Conservation (phyloP, 768 basidiomycete species). For the Tremella yokohamensis region DNA sequence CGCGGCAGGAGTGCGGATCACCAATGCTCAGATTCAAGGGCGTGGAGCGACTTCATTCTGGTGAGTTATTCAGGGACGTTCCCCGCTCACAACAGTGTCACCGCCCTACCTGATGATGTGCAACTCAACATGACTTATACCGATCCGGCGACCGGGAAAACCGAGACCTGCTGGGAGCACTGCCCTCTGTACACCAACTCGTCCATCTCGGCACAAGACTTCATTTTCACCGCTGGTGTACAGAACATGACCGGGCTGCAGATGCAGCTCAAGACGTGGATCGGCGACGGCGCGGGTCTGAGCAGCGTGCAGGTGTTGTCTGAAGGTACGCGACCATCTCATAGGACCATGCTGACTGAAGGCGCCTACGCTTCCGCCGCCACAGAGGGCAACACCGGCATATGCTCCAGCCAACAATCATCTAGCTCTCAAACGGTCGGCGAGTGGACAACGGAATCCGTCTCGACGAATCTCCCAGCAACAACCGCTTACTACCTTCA, state of each 20-base stretch:
- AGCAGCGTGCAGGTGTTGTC: conserved; percentile 90
- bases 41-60: conserved; percentile 85
- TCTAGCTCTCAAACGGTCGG: conserved; percentile 69
- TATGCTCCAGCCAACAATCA: conserved; percentile 73
- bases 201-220: conserved; percentile 83
- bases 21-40: conserved; percentile 78
- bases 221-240: conserved; percentile 64
- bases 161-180: conserved; percentile 67
- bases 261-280: conserved; percentile 72
- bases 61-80: conserved; percentile 54
- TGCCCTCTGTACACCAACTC: conserved; percentile 80
- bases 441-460: conserved; percentile 63
- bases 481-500: conserved; percentile 73
- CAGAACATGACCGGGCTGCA: conserved; percentile 76
- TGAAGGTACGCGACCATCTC: conserved; percentile 57
- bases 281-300: conserved; percentile 71
- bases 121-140: conserved; percentile 72
- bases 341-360: conserved; percentile 14
- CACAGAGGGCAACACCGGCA: conserved; percentile 59
- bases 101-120: conserved; percentile 83
- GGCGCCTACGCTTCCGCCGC: conserved; percentile 76
- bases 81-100: conserved; percentile 58
- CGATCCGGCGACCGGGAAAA: conserved; percentile 70
- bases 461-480: conserved; percentile 70
- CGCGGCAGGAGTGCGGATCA: conserved; percentile 77